phyloP scores from a whole-genome alignment of 371 early-diverging fungal species.

The Mortierella sp. region DNA sequence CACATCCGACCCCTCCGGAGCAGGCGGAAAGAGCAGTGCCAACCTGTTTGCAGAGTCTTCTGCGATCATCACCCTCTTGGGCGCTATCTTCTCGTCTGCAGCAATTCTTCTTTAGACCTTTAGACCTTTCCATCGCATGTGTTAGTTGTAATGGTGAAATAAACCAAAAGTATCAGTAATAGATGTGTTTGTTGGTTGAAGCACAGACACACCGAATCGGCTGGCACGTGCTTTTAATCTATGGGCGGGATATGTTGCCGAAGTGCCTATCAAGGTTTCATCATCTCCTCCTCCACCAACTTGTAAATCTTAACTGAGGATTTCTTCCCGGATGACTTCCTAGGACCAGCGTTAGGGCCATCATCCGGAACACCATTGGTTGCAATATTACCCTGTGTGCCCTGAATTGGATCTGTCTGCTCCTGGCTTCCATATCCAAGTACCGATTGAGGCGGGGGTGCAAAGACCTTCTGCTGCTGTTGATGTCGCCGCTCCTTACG shows the following conservation, averaged over 20 bases:
- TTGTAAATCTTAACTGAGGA: slow-evolving; percentile 45
- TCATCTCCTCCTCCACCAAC: slow-evolving; percentile 50
- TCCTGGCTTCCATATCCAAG: slow-evolving; percentile 34
- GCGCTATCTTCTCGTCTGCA: slow-evolving; percentile 1
- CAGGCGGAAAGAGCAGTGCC: background rate
- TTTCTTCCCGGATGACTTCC: slow-evolving; percentile 19
- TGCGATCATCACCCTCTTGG: background rate
- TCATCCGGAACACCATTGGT: background rate
- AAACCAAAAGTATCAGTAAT: no score
- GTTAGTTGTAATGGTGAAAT: no score
- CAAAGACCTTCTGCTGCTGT: slow-evolving; percentile 17
- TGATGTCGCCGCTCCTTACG: slow-evolving; percentile 3
- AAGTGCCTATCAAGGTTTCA: slow-evolving; percentile 7
- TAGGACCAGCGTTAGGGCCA: background rate
- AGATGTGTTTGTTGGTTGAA: no score
- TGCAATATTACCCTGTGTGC: background rate
- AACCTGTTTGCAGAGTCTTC: background rate
- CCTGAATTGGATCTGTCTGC: slow-evolving; percentile 9
- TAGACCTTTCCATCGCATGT: background rate
- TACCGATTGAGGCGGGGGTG: slow-evolving; percentile 14
- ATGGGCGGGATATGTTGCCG: background rate
- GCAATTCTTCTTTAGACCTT: slow-evolving; percentile 10
- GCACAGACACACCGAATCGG: no score
- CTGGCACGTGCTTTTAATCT: background rate
- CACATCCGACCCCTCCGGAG: background rate